A percentile compares a stretch with the other conserved stretches of the same genome.
phyloP scores from a whole-genome alignment of 1,284 basidiomycete species.

The Apiotrichum gracile region DNA sequence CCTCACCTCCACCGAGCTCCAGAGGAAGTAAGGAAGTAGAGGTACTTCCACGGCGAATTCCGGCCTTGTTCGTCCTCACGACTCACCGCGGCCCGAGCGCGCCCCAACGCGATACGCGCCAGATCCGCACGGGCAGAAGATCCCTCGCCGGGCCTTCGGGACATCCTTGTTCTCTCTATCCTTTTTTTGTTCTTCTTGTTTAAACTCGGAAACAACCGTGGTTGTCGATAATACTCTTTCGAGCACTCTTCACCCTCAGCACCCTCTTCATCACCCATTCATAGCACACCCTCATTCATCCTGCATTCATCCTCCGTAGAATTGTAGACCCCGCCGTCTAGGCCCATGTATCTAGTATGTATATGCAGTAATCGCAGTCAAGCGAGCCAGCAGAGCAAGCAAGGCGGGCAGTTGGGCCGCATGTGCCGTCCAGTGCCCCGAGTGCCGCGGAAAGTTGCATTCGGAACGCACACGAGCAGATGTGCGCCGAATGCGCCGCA shows the following conservation, averaged over 20 bases:
- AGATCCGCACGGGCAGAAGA: no score
- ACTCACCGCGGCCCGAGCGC: no score
- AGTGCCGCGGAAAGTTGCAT: no score
- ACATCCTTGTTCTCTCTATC: background rate
- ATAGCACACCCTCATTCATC: background rate
- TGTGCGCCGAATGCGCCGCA: no score
- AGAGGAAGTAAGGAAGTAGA: conserved; percentile 1
- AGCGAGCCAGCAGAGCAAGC: no score
- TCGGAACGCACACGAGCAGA: no score
- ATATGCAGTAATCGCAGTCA: background rate
- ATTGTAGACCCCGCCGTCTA: background rate
- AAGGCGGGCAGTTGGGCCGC: no score
- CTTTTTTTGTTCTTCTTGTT: background rate
- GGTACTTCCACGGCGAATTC: background rate
- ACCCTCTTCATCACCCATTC: background rate
- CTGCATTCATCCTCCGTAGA: background rate
- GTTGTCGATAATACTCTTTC: background rate
- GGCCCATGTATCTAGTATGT: background rate
- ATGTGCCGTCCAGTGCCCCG: no score
- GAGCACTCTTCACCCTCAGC: background rate
- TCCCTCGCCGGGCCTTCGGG: no score
- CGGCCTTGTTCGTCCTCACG: no score
- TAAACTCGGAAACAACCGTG: no score
- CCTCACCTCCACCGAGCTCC: conserved; percentile 37
- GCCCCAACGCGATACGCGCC: no score